Conservation (phyloP, 441 rosid genomes). For the Euphorbia schlechtendalii region DNA sequence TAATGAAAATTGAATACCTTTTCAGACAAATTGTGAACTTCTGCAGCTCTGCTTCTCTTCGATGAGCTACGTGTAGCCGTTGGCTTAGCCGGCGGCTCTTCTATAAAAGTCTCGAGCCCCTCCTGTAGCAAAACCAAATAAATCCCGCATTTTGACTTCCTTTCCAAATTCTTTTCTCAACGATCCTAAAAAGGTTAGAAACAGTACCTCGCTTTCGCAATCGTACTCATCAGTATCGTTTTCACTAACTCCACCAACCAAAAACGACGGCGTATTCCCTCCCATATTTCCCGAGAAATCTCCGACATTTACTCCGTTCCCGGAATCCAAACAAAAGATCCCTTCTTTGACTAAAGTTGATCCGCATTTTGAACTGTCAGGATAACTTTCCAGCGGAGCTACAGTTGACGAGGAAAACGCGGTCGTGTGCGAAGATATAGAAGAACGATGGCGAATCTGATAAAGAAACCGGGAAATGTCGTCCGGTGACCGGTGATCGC, state of each 20-base stretch:
- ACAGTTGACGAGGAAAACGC: conserved; percentile 14
- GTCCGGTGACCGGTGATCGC: conserved; percentile 33
- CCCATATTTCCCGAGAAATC: conserved; percentile 25
- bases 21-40: conserved; percentile 76
- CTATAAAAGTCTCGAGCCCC: conserved; percentile 56
- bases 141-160: no score
- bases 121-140: conserved; percentile 42
- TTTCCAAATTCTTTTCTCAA: no score
- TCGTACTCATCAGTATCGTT: conserved; percentile 58
- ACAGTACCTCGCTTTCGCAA: conserved; percentile 70
- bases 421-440: conserved; percentile 9
- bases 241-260: conserved; percentile 47
- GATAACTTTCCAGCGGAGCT: background rate
- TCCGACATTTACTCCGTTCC: conserved; percentile 19
- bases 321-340: conserved; percentile 23
- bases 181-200: no score
- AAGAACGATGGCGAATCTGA: conserved; percentile 48
- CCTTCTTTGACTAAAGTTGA: conserved; percentile 12
- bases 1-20: conserved; percentile 24
- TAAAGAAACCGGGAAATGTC: conserved; percentile 57
- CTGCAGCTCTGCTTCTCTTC: conserved; percentile 69
- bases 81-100: conserved; percentile 40
- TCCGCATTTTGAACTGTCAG: conserved; percentile 6
- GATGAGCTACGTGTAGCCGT: conserved; percentile 47
- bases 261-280: conserved; percentile 35